Base-by-base conservation (phyloP, 2,329 filamentous ascomycete species). In the Ramichloridium luteum region DNA sequence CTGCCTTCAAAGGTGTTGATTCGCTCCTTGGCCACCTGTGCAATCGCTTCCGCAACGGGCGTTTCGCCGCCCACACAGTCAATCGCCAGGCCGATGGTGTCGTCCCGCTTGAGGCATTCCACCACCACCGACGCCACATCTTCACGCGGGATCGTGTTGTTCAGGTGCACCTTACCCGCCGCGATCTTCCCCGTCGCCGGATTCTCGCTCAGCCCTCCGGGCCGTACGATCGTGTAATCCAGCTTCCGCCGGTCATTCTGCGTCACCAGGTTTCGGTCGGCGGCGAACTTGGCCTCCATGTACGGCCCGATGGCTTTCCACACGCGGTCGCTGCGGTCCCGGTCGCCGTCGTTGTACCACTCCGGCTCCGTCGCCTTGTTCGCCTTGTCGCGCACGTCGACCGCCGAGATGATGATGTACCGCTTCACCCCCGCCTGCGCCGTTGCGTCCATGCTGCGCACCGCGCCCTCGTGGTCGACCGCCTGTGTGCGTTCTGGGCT, bases 401-500 rank as follows among this genome's bases (percentile, higher is more conserved):
- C 52, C 41, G 77, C 76, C 1, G 74, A 78, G 31, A 81, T 60
- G 44, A 80, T 65, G 29, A 81, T 62, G 56, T 79, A 80, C 37
- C 72, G 69, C 3, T 58, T 70, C 38, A 79, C 60, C 0, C 71
- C 65, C 0, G 65, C 63, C 5, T 64, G 53, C 13, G 69, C 65
- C 1, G 73, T 65, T 4, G 75, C 73, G 30, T 67, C 64, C 56
- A 78, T 69, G 49, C 75, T 73, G 49, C 72, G 62, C 26, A 67
- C 66, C 6, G 74, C 75, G 3, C 75, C 76, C 45, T 80, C 73
- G 25, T 68, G 62, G 52, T 79, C 74, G 32, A 79, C 64, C 28
- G 64, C 62, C 44, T 64, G 64, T 1, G 72, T 77, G 45, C 71
- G 50, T 11, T 70, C 64, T 0, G 70, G 51, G 2, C 62, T 68